Evolutionary conservation across 2,329 filamentous ascomycete species (phyloP), one percentile per base, ranked within the genome.

Genomic region (Teratosphaeria destructans): DNA sequence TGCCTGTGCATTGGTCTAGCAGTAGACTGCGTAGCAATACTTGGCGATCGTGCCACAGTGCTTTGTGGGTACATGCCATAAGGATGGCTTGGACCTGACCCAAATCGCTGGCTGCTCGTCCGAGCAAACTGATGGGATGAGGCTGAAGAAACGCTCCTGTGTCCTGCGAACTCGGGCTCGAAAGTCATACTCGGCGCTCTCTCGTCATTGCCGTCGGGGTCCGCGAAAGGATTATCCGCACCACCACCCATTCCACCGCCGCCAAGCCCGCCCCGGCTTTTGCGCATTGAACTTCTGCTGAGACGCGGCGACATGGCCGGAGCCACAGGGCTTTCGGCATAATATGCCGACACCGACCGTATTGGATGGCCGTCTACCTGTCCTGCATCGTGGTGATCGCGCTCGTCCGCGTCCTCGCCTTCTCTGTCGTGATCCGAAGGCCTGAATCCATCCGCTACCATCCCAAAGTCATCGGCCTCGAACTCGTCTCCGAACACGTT

Each of bases 11-110:
- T 81, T 8, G 80, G 74, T 27, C 81, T 82, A 53, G 82, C 76
- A 12, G 89, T 91, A 7, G 88, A 85, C 14, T 85, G 83, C 23
- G 89, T 90, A n/a, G 84, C 82, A 43, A 87, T 77, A 69, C 89
- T 92, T 27, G 81, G 77, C 8, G 84, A 81, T 59, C 84, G 78
- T 67, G 65, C 76, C 70, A 75, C 69, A 58, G 87, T 82, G 59
- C 85, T 82, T 70, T 95, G 90, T 6, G 87, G 84, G 72, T 95
- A 95, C 84, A 93, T 87, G 66, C 83, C 84, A 71, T 95, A 95
- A 0, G 90, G 89, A 73, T 94, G 88, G 57, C 89, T 94, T 19
- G 90, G 90, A 3, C 82, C 84, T 1, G 85, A 82, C 6, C 85
- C 87, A 57, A 82, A 82, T 64, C 90, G 89, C 12, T 87, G 87